Evolutionary conservation across 2,329 filamentous ascomycete genomes (phyloP).

Genomic region (Penicillium sp.): DNA sequence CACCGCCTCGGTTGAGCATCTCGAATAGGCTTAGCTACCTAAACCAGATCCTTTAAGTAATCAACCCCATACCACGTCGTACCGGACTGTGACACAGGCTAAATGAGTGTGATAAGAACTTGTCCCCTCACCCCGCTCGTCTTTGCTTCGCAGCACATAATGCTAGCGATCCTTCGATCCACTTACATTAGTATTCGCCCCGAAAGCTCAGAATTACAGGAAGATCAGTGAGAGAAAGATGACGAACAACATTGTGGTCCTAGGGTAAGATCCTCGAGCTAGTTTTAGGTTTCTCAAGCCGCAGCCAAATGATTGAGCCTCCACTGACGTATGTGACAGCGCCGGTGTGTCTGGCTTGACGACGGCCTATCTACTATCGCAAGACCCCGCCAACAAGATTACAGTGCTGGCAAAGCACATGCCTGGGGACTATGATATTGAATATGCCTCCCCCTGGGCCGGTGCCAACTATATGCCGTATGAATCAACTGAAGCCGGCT

Average conservation of each 20-base stretch:
- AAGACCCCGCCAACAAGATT: conserved; percentile 54
- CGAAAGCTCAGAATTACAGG: background rate
- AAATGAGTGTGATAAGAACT: conserved; percentile 11
- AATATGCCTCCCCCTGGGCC: conserved; percentile 87
- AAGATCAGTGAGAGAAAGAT: conserved; percentile 19
- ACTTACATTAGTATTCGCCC: background rate
- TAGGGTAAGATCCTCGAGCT: conserved; percentile 31
- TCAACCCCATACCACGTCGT: background rate
- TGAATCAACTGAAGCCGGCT: conserved; percentile 31
- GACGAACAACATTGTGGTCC: conserved; percentile 40
- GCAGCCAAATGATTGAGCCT: background rate
- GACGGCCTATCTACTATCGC: conserved; percentile 59
- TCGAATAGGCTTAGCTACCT: background rate
- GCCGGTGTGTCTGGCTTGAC: conserved; percentile 65
- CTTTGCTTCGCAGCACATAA: background rate
- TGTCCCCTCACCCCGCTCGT: conserved; percentile 16
- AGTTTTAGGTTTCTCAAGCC: background rate
- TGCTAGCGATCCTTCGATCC: background rate
- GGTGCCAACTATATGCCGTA: conserved; percentile 76
- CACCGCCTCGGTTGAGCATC: conserved; percentile 16
- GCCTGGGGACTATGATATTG: conserved; percentile 87
- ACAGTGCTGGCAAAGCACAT: conserved; percentile 82
- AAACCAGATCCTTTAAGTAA: background rate
- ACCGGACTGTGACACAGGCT: conserved; percentile 1
- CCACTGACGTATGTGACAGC: conserved; percentile 35